phyloP scores from a whole-genome alignment of 768 basidiomycete genomes.

The Pleurotus sapidus region DNA sequence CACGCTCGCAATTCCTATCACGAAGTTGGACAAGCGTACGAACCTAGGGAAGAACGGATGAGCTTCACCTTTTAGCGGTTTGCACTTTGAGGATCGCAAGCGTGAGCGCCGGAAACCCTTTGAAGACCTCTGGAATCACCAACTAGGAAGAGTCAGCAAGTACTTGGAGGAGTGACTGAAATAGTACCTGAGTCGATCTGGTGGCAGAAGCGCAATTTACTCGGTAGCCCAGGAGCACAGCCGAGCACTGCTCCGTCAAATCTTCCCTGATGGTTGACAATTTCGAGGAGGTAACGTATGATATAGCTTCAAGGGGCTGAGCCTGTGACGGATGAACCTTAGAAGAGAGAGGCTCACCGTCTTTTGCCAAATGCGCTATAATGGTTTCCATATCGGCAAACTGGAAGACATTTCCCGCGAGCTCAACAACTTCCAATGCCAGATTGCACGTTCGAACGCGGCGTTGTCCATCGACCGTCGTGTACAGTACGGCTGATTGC shows the following conservation, averaged over 20 bases:
- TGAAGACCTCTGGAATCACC: slow-evolving; percentile 92
- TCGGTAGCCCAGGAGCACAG: slow-evolving; percentile 82
- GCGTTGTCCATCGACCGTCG: slow-evolving; percentile 70
- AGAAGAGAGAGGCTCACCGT: slow-evolving; percentile 51
- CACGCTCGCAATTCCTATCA: slow-evolving; percentile 68
- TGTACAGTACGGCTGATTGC: slow-evolving; percentile 89
- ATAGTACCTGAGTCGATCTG: slow-evolving; percentile 69
- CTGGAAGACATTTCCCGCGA: slow-evolving; percentile 91
- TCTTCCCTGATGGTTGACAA: slow-evolving; percentile 80
- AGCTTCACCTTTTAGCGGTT: slow-evolving; percentile 83
- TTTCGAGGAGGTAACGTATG: slow-evolving; percentile 53
- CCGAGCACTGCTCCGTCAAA: slow-evolving; percentile 79
- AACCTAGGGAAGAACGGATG: background rate
- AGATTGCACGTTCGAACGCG: slow-evolving; percentile 85
- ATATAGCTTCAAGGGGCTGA: slow-evolving; percentile 57
- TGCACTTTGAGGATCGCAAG: slow-evolving; percentile 83
- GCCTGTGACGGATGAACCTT: background rate
- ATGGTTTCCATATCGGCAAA: slow-evolving; percentile 89
- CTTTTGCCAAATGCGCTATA: slow-evolving; percentile 69
- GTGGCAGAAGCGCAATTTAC: slow-evolving; percentile 84
- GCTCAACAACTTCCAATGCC: slow-evolving; percentile 72
- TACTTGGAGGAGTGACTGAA: background rate
- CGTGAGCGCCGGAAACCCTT: slow-evolving; percentile 77
- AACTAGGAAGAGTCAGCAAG: slow-evolving; percentile 46
- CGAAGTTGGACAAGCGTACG: background rate